phyloP scores from a whole-genome alignment of 1,284 basidiomycete species.

The Bjerkandera adusta region DNA sequence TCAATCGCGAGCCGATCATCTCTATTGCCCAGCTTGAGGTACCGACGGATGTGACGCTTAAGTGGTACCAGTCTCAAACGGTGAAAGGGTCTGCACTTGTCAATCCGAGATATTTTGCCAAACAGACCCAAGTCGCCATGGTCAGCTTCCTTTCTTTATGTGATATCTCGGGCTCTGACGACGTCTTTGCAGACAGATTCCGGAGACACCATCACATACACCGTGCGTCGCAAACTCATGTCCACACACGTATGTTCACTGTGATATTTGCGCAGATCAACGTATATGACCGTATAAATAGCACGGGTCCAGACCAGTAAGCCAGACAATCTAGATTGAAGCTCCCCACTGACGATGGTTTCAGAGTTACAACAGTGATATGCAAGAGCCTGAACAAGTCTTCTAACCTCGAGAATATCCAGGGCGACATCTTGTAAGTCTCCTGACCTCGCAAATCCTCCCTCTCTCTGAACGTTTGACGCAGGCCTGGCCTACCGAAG shows the following conservation, averaged over 20 bases:
- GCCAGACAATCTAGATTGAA: background rate
- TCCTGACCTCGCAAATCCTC: background rate
- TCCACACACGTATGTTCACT: background rate
- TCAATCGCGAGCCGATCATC: background rate
- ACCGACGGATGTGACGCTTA: background rate
- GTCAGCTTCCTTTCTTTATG: too few relatives aligned
- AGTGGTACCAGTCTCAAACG: background rate
- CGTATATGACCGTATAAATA: background rate
- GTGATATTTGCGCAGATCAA: background rate
- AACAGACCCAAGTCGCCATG: background rate
- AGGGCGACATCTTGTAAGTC: background rate
- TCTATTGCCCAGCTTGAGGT: background rate
- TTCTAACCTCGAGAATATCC: background rate
- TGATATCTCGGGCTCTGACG: background rate
- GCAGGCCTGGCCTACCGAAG: background rate
- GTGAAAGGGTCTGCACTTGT: background rate
- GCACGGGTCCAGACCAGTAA: background rate
- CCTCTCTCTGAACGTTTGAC: background rate
- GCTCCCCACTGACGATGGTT: background rate
- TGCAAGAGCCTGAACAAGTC: background rate
- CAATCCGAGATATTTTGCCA: background rate
- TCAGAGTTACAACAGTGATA: background rate
- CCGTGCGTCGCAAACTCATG: too few relatives aligned
- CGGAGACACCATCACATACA: background rate
- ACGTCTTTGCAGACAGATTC: background rate